Percentiles rank a stretch among this genome's conserved stretches.
These are phyloP conservation scores for Suhomyces atakaporum DNA, from an alignment of 1,139 yeast genomes.

Conservation along the genomic window DNA sequence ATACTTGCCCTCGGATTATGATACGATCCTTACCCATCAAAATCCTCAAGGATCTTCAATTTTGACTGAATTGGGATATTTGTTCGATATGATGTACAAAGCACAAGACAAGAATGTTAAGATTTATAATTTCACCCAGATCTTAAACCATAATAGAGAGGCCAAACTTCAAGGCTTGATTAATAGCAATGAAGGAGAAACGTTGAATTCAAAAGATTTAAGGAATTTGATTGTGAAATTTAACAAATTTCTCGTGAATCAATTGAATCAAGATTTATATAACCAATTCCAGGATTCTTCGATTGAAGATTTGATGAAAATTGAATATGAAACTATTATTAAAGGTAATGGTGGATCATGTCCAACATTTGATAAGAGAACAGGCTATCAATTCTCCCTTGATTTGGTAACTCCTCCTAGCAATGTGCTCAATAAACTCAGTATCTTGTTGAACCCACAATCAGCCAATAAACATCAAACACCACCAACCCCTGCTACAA, in stretches of 20 bases:
- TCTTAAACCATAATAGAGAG: constrained; percentile 46
- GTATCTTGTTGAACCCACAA: constrained; percentile 25
- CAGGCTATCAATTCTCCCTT: constrained; percentile 36
- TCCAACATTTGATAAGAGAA: constrained; percentile 31
- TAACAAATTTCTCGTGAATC: constrained; percentile 51
- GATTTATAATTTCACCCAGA: constrained; percentile 66
- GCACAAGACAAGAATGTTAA: constrained; percentile 73
- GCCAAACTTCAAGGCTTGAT: constrained; percentile 54
- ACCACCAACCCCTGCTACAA: constrained; percentile 17
- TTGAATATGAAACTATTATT: constrained; percentile 45
- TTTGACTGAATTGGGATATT: constrained; percentile 79
- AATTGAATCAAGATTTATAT: constrained; percentile 52
- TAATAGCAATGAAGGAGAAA: constrained; percentile 49
- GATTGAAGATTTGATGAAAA: constrained; percentile 25
- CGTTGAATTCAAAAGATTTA: constrained; percentile 35
- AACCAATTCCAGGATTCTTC: constrained; percentile 26
- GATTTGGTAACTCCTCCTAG: constrained; percentile 40
- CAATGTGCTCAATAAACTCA: constrained; percentile 27
- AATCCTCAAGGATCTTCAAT: constrained; percentile 55
- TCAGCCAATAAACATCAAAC: constrained; percentile 10
- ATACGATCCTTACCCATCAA: constrained; percentile 24
- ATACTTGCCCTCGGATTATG: constrained; percentile 49
- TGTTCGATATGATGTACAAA: constrained; percentile 87
- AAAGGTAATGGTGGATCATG: constrained; percentile 41
- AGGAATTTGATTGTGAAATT: constrained; percentile 53